These are phyloP conservation scores for Fusarium sp. DNA, from an alignment of 2,329 filamentous ascomycete species.

Conservation along the genomic window DNA sequence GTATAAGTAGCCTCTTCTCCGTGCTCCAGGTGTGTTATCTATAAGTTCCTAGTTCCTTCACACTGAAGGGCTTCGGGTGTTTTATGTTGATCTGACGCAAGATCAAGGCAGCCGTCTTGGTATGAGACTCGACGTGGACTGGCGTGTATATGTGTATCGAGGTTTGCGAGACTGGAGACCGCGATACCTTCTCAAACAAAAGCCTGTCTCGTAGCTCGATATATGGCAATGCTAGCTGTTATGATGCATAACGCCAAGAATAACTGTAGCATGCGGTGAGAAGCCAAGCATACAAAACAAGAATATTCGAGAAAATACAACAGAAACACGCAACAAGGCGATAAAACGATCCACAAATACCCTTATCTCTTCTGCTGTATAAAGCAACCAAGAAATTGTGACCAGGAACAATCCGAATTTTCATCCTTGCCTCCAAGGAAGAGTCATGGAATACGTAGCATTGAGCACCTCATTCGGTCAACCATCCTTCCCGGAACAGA, in stretches of 20 bases:
- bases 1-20: accelerated
- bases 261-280: not conserved
- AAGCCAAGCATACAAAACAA: not conserved
- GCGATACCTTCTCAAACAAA: accelerated
- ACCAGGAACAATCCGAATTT: not conserved
- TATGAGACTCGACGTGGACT: not conserved
- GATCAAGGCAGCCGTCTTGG: too few relatives aligned
- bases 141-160: accelerated
- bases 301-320: not conserved
- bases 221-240: too few relatives aligned
- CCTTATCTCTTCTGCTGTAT: not conserved
- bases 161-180: accelerated
- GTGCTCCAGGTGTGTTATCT: too few relatives aligned
- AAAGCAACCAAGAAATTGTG: accelerated
- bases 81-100: too few relatives aligned
- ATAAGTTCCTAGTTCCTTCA: too few relatives aligned
- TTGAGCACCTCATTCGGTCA: not conserved
- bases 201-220: accelerated
- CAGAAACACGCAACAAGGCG: not conserved
- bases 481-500: not conserved
- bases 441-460: not conserved
- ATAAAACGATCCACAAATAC: not conserved
- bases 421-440: not conserved
- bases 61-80: accelerated
- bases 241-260: not conserved